phyloP scores from a whole-genome alignment of 2,329 filamentous ascomycete species.

The Lachnellula arida region DNA sequence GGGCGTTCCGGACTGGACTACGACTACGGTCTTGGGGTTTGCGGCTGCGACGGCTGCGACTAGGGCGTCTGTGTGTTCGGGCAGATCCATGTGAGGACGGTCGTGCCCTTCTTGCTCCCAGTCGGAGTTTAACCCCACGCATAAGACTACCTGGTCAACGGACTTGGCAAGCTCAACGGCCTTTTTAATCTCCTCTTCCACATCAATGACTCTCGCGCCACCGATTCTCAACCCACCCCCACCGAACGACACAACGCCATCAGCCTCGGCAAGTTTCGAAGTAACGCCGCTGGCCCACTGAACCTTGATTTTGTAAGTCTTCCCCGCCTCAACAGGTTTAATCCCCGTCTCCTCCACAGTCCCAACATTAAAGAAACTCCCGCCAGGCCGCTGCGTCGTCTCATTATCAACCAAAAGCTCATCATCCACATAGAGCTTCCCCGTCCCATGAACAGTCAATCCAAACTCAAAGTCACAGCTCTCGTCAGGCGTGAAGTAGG shows the following conservation, averaged over 20 bases:
- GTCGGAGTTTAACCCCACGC: constrained; percentile 69
- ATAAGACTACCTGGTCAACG: constrained; percentile 71
- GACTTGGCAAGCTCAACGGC: constrained; percentile 62
- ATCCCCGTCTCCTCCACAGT: constrained; percentile 27
- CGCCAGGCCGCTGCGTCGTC: constrained; percentile 24
- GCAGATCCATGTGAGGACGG: constrained; percentile 72
- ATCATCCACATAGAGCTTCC: constrained; percentile 31
- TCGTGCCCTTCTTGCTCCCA: constrained; percentile 78
- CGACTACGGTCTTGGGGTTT: constrained; percentile 64
- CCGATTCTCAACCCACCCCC: constrained; percentile 58
- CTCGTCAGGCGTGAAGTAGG: constrained; percentile 20
- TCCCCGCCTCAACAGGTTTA: constrained; percentile 14
- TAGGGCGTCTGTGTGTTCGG: constrained; percentile 64
- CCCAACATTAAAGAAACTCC: constrained; percentile 27
- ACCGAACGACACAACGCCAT: constrained; percentile 41
- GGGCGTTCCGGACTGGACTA: constrained; percentile 72
- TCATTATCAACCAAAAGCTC: constrained; percentile 33
- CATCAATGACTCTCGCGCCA: constrained; percentile 52
- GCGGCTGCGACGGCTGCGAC: constrained; percentile 60
- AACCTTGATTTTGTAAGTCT: constrained; percentile 24
- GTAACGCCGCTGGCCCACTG: constrained; percentile 52
- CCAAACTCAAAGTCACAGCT: constrained; percentile 27
- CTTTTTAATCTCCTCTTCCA: constrained; percentile 55
- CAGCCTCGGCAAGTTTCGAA: constrained; percentile 48
- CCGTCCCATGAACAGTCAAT: constrained; percentile 27